Base-by-base conservation (phyloP, 2,329 filamentous ascomycete species). In the Xylariaceae sp. region DNA sequence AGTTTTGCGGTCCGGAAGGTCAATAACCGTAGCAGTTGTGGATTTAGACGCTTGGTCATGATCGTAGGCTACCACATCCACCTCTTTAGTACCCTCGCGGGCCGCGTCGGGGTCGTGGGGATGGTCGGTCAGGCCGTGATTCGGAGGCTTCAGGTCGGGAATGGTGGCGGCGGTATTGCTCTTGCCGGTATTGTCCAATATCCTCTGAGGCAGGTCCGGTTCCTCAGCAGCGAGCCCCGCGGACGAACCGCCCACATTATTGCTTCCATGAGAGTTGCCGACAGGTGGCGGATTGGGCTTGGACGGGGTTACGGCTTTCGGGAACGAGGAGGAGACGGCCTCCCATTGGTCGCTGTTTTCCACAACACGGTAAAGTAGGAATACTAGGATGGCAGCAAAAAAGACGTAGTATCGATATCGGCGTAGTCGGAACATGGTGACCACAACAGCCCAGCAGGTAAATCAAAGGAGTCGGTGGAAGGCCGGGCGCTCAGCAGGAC, bases 321-420 rank as follows among this genome's bases (percentile, higher is more conserved):
- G 46, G 26, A 56, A 45, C 12, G 49, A 47, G 17, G 48, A 47
- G 7, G 52, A 43, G 14, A 50, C 47, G 5, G 55, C 34, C 21
- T 57, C 51, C 55, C 55, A 58, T 47, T 52, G 48, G 16, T 52
- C 46, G 38, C 44, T 55, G 12, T 55, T 49, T 35, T 44, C 44
- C 13, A 49, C 47, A 23, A 51, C 43, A 13, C 47, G 50, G 29
- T 53, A 57, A 12, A 58, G 34, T 9, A 58, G 32, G 38, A 57
- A 51, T 5, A 58, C 50, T 23, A 56, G 36, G 14, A 55, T 41
- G 19, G 52, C 50, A 16, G 55, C 50, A 19, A 52, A 52, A 21
- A 58, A 51, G 27, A 53, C 49, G 34, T 54, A 58, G 37, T 56
- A 56, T 28, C 55, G 54, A 28, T 56, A 58, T 50, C 52, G 52